Evolutionary conservation across 306 rosid species (phyloP).

Genomic region (Quercus suber): DNA sequence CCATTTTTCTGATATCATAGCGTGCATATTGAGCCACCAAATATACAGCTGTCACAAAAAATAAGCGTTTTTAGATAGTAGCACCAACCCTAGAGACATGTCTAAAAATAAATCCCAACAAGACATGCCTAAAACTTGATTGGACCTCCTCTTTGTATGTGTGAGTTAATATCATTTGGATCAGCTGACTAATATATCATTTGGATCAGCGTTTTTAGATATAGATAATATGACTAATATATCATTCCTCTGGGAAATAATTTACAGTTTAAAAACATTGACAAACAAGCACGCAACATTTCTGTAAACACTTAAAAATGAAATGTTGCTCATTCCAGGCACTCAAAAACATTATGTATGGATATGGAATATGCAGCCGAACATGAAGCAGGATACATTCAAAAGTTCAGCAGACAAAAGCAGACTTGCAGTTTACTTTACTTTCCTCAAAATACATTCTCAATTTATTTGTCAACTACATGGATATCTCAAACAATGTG

Average conservation of each 20-base stretch:
- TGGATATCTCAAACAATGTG: background rate
- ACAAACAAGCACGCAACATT: background rate
- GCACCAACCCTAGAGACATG: background rate
- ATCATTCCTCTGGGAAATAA: background rate
- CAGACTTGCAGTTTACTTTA: background rate
- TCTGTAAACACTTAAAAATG: background rate
- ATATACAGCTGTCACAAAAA: slow-evolving; percentile 69
- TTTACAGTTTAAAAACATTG: background rate
- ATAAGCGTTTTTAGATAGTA: slow-evolving; percentile 17
- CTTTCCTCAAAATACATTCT: background rate
- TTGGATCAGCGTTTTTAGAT: no score
- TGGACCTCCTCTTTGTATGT: no score
- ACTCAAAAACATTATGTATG: background rate
- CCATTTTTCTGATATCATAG: slow-evolving; percentile 82
- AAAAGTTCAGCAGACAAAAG: background rate
- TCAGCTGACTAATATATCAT: no score
- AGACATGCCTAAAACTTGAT: no score
- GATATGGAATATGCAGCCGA: background rate
- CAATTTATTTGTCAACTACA: background rate
- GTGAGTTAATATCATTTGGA: no score
- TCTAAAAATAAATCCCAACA: background rate
- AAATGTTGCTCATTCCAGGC: background rate
- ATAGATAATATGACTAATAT: background rate
- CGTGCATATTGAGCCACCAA: slow-evolving; percentile 93
- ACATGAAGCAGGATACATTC: background rate